These are phyloP conservation scores for Pseudonitzschia pungens DNA, from an alignment of 108 stramenopile species.

Conservation along the genomic window DNA sequence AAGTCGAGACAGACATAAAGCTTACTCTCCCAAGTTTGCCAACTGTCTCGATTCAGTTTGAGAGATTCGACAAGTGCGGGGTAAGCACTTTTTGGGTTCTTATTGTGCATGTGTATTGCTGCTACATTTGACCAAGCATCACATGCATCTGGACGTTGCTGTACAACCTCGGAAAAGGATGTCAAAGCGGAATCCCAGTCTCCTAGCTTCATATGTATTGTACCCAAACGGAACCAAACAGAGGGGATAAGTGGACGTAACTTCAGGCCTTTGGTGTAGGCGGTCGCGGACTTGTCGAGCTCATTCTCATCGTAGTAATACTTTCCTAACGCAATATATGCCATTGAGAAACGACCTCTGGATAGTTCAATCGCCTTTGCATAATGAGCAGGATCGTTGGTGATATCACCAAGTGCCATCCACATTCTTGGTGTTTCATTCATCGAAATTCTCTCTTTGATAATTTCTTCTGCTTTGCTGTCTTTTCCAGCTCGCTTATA, in stretches of 20 bases:
- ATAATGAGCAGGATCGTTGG: conserved; percentile 75
- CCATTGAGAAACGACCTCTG: conserved; percentile 79
- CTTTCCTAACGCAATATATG: conserved; percentile 81
- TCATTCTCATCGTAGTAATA: conserved; percentile 73
- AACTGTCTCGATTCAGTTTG: conserved; percentile 75
- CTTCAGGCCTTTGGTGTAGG: conserved; percentile 66
- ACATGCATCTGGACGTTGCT: conserved; percentile 92
- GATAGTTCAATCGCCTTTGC: conserved; percentile 87
- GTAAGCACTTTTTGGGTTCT: conserved; percentile 72
- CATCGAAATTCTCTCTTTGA: conserved; percentile 75
- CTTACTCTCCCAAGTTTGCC: conserved; percentile 87
- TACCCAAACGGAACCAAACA: conserved; percentile 92
- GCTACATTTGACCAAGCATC: conserved; percentile 96
- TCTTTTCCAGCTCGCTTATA: conserved; percentile 86
- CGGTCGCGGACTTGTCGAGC: conserved; percentile 50
- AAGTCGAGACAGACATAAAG: conserved; percentile 83
- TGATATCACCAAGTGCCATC: conserved; percentile 90
- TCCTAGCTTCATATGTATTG: conserved; percentile 83
- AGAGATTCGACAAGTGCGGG: conserved; percentile 78
- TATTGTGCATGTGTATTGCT: conserved; percentile 82
- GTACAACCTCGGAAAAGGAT: conserved; percentile 92
- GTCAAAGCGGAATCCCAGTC: conserved; percentile 83
- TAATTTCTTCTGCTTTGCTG: conserved; percentile 85
- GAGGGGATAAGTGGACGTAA: conserved; percentile 84
- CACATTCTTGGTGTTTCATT: conserved; percentile 88